A percentile compares a stretch with the other conserved stretches of the same genome.
Conservation (phyloP, 306 rosid species). For the Sindora glabra region DNA sequence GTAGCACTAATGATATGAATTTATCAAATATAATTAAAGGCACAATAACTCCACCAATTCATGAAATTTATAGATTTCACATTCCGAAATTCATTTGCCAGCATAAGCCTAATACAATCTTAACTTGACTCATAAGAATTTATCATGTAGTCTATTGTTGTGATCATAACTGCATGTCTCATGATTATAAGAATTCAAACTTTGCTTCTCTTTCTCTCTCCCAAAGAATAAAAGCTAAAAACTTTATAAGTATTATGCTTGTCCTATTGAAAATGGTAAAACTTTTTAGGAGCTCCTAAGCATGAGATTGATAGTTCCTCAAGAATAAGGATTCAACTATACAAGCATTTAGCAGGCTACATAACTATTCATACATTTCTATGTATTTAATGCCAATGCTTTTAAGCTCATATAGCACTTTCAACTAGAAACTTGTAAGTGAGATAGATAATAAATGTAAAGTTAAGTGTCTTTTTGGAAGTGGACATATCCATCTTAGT, state of each 20-base stretch:
- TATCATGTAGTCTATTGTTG: no score
- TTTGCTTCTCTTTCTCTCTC: no score
- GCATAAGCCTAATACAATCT: not conserved
- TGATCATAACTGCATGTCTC: no score
- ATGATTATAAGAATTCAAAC: no score
- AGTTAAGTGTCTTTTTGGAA: not conserved
- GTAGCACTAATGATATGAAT: not conserved
- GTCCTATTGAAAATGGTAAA: not conserved
- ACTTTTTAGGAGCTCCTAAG: not conserved
- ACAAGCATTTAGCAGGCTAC: conserved; percentile 4
- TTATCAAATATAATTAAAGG: not conserved
- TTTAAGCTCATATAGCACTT: no score
- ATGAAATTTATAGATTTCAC: not conserved
- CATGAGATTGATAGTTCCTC: not conserved
- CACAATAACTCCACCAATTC: not conserved
- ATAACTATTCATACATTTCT: no score
- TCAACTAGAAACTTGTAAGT: no score
- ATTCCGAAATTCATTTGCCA: not conserved
- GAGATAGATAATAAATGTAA: no score
- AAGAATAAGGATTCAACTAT: not conserved
- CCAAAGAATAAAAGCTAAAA: no score
- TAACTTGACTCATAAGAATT: not conserved
- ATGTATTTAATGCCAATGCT: no score
- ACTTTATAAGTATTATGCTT: not conserved
- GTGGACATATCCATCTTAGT: not conserved